These are phyloP conservation scores for Apophysomyces ossiformis DNA, from an alignment of 371 early-diverging fungal species.

Conservation along the genomic window DNA sequence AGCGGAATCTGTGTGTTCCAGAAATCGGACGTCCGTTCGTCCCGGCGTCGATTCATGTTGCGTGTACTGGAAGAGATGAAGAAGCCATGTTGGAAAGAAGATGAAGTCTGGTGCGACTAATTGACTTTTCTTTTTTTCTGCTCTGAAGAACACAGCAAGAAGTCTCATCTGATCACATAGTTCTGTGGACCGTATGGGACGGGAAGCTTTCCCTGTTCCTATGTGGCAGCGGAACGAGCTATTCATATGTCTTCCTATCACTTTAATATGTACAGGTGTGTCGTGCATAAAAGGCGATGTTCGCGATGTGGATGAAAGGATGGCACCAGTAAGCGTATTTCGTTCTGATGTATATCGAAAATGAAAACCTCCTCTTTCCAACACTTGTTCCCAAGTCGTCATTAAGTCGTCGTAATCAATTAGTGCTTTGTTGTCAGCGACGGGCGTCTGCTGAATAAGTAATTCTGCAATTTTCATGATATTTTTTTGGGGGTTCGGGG, in stretches of 20 bases:
- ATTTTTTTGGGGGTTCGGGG: neutral
- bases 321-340: slow-evolving; percentile 31
- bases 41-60: slow-evolving; percentile 46
- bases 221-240: slow-evolving; percentile 51
- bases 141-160: slow-evolving; percentile 45
- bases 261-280: slow-evolving; percentile 47
- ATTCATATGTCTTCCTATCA: slow-evolving; percentile 49
- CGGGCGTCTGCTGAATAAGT: slow-evolving; percentile 1
- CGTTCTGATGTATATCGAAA: slow-evolving; percentile 23
- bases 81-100: slow-evolving; percentile 52
- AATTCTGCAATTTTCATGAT: slow-evolving; percentile 5
- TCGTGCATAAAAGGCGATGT: slow-evolving; percentile 15
- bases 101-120: slow-evolving; percentile 45
- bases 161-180: slow-evolving; percentile 46
- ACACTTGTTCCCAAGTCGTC: slow-evolving; percentile 29
- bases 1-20: slow-evolving; percentile 45
- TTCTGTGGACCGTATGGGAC: slow-evolving; percentile 44
- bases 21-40: slow-evolving; percentile 48
- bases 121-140: slow-evolving; percentile 41
- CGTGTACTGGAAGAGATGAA: slow-evolving; percentile 49
- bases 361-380: slow-evolving; percentile 28
- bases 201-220: slow-evolving; percentile 49
- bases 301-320: slow-evolving; percentile 15
- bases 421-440: slow-evolving; percentile 6
- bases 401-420: slow-evolving; percentile 29